Conservation (phyloP, 805 yeast species). For the Cyberlindnera maclurae region DNA sequence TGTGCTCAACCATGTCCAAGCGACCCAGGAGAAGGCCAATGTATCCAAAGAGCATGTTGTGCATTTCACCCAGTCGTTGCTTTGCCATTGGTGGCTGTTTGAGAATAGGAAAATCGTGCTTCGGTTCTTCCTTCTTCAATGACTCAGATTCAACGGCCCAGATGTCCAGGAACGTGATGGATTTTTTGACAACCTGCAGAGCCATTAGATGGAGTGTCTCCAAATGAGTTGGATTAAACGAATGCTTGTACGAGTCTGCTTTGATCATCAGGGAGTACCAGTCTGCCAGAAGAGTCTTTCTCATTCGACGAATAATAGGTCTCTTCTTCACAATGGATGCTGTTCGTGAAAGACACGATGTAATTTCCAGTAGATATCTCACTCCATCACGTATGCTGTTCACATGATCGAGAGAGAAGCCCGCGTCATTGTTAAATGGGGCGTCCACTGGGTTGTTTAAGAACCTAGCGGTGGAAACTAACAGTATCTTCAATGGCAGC, state of each 20-base stretch:
- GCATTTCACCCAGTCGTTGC: conserved; percentile 56
- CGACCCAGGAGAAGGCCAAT: conserved; percentile 68
- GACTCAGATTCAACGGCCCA: conserved; percentile 63
- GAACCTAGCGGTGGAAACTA: conserved; percentile 61
- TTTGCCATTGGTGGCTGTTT: conserved; percentile 52
- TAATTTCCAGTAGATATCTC: conserved; percentile 50
- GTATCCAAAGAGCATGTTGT: conserved; percentile 51
- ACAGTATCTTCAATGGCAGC: conserved; percentile 44
- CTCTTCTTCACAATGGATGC: conserved; percentile 59
- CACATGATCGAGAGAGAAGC: conserved; percentile 27
- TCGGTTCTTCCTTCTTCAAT: conserved; percentile 21
- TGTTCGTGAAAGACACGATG: conserved; percentile 70
- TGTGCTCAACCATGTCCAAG: conserved; percentile 69
- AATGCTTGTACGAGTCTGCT: conserved; percentile 67
- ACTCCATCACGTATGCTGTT: conserved; percentile 73
- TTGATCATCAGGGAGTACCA: conserved; percentile 76
- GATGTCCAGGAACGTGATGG: conserved; percentile 56
- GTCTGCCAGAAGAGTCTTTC: conserved; percentile 67
- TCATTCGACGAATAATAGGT: conserved; percentile 51
- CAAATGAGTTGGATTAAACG: conserved; percentile 49
- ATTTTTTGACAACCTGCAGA: conserved; percentile 59
- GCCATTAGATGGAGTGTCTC: conserved; percentile 57
- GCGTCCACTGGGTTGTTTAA: conserved; percentile 52
- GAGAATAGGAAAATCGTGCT: conserved; percentile 35
- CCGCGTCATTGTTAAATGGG: conserved; percentile 29